Evolutionary conservation across 805 yeast species (phyloP).

Genomic region (Ogataea polymorpha): DNA sequence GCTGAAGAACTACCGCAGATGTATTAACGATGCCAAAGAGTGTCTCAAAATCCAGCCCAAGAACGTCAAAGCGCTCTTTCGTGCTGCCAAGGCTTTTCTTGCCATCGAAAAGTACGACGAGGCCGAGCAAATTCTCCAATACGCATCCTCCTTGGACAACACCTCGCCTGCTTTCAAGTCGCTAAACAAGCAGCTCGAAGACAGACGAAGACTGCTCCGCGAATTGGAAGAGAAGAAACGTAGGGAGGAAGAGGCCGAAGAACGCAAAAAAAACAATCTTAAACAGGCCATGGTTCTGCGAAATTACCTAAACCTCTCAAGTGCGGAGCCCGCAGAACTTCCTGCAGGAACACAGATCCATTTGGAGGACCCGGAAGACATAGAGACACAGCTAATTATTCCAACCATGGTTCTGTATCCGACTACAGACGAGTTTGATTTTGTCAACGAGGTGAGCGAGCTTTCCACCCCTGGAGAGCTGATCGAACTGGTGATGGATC

Average conservation of each 20-base stretch:
- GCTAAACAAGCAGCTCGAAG: conserved; percentile 40
- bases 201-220: conserved; percentile 23
- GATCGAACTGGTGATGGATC: conserved; percentile 54
- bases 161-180: conserved; percentile 54
- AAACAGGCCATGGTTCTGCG: conserved; percentile 61
- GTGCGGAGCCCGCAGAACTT: conserved; percentile 54
- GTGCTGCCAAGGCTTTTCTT: conserved; percentile 80
- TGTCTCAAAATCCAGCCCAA: conserved; percentile 63
- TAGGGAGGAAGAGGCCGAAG: conserved; percentile 39
- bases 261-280: conserved; percentile 42
- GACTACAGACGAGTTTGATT: conserved; percentile 78
- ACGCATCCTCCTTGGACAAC: conserved; percentile 61
- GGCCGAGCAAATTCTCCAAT: conserved; percentile 60
- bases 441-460: conserved; percentile 73
- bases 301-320: conserved; percentile 47
- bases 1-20: conserved; percentile 76
- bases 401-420: conserved; percentile 85
- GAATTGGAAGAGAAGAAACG: conserved; percentile 30
- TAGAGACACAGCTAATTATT: conserved; percentile 73
- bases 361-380: conserved; percentile 63
- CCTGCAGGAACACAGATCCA: conserved; percentile 50
- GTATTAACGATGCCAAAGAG: conserved; percentile 80
- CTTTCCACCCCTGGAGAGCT: conserved; percentile 62
- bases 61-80: conserved; percentile 78
- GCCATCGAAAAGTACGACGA: conserved; percentile 69